A percentile compares a stretch with the other conserved stretches of the same genome.
phyloP scores from a whole-genome alignment of 371 early-diverging fungal species.

The Actinomucor elegans region DNA sequence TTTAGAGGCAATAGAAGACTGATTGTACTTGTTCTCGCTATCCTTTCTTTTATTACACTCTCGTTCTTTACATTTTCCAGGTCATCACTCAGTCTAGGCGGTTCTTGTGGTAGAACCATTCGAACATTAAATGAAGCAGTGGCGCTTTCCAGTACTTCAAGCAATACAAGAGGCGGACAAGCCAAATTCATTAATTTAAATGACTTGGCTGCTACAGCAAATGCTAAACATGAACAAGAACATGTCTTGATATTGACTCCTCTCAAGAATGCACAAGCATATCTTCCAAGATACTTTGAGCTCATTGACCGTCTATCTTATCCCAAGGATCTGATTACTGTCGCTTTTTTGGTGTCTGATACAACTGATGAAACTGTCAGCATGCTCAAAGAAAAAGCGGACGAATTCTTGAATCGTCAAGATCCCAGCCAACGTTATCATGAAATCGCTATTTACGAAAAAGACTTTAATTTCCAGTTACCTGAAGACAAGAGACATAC shows the following conservation, averaged over 20 bases:
- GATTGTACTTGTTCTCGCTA: constrained; percentile 22
- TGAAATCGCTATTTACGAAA: constrained; percentile 52
- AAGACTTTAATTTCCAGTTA: constrained; percentile 48
- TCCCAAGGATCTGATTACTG: constrained; percentile 54
- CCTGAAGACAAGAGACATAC: constrained; percentile 54
- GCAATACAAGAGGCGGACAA: neutral
- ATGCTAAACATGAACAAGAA: constrained; percentile 21
- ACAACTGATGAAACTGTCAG: constrained; percentile 53
- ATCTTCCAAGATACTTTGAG: constrained; percentile 57
- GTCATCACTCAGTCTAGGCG: constrained; percentile 21
- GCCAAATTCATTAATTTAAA: constrained; percentile 24
- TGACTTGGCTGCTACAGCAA: constrained; percentile 19
- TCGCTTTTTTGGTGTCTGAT: constrained; percentile 59
- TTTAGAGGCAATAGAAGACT: constrained; percentile 38
- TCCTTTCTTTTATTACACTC: constrained; percentile 31
- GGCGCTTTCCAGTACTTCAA: constrained; percentile 18
- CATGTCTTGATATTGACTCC: constrained; percentile 63
- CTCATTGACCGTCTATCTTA: constrained; percentile 50
- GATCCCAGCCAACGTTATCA: constrained; percentile 40
- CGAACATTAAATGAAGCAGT: constrained; percentile 33
- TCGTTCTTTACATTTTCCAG: constrained; percentile 34
- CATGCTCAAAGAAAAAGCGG: constrained; percentile 31
- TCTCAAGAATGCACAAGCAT: constrained; percentile 56
- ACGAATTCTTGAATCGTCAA: constrained; percentile 25
- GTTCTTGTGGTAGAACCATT: constrained; percentile 32